Evolutionary conservation across 2,329 filamentous ascomycete species (phyloP), one percentile per base, ranked within the genome.

Genomic region (Didymella glomerata): DNA sequence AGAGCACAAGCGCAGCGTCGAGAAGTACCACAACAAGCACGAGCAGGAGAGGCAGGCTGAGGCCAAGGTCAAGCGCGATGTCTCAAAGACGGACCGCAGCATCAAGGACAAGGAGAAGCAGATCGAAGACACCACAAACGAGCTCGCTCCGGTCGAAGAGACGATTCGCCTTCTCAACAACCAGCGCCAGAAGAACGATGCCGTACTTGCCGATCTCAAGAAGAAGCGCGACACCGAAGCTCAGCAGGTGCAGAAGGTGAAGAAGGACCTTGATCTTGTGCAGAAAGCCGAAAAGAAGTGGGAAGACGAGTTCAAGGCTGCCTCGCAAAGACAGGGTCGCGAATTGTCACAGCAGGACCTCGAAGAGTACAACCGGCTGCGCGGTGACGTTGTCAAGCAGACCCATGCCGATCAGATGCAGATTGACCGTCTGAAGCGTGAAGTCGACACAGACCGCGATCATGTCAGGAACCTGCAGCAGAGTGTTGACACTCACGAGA

Each of bases 401-500:
- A 90, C 92, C 27, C 90, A 93, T 8, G 85, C 86, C 9, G 91
- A 96, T 68, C 91, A 95, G 72, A 86, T 89, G 64, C 91, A 92
- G 67, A 84, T 97, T 38, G 91, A 96, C 77, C 92, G 93, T 63
- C 85, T 97, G n/a, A 86, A 88, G 56, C 92, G 93, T 22, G 92
- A 97, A 73, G 84, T 92, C 61, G 97, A 94, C 78, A 95, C 92
- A 0, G 93, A 98, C 70, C 90, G 94, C 62, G 93, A 96, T 60
- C 95, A 93, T 0, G 90, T 94, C 60, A 94, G 91, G 71, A 97
- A 90, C 64, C 82, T 98, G 63, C 93, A 91, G 77, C 91, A 91
- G 71, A 97, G 93, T 74, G 89, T 97, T 30, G 92, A 97, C 65
- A 88, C 85, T 54, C 87, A 89, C 16, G 85, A 95, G 63, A 89